These are phyloP conservation scores for Maudiozyma turicensis DNA, from an alignment of 805 yeast genomes.

Conservation along the genomic window DNA sequence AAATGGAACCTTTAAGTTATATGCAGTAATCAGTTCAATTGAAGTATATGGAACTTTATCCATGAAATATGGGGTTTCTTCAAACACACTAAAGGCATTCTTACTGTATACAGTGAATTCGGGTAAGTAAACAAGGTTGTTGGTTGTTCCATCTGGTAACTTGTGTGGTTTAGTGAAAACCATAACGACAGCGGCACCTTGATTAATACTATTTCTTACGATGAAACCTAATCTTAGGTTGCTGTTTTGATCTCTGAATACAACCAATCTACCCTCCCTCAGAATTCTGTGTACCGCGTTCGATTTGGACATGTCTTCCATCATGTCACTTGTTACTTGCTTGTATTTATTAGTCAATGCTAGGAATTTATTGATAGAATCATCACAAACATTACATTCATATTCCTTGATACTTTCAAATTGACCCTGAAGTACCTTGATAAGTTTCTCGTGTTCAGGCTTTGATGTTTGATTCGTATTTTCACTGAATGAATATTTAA, in stretches of 20 bases:
- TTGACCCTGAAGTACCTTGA: slow-evolving; percentile 42
- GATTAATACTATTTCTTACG: slow-evolving; percentile 30
- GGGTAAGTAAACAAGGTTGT: slow-evolving; percentile 30
- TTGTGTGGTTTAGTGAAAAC: slow-evolving; percentile 27
- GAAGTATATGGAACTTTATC: slow-evolving; percentile 21
- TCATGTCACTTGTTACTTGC: slow-evolving; percentile 35
- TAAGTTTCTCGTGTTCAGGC: slow-evolving; percentile 73
- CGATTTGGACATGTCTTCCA: slow-evolving; percentile 38
- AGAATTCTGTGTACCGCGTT: slow-evolving; percentile 41
- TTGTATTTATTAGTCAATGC: slow-evolving; percentile 38
- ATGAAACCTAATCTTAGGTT: slow-evolving; percentile 40
- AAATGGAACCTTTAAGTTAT: slow-evolving; percentile 18
- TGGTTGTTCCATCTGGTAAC: slow-evolving; percentile 21
- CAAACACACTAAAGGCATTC: slow-evolving; percentile 19
- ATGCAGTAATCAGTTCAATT: slow-evolving; percentile 26
- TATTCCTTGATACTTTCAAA: slow-evolving; percentile 32
- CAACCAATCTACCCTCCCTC: slow-evolving; percentile 46
- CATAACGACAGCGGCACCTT: slow-evolving; percentile 20
- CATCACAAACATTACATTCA: slow-evolving; percentile 27
- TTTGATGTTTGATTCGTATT: slow-evolving; percentile 74
- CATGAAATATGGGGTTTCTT: slow-evolving; percentile 23
- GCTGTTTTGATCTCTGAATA: slow-evolving; percentile 42
- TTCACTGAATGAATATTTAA: slow-evolving; percentile 89
- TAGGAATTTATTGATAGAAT: slow-evolving; percentile 38
- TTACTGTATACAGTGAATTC: slow-evolving; percentile 21